Conservation (phyloP, 2,329 filamentous ascomycete genomes). For the Epichloe sp. region DNA sequence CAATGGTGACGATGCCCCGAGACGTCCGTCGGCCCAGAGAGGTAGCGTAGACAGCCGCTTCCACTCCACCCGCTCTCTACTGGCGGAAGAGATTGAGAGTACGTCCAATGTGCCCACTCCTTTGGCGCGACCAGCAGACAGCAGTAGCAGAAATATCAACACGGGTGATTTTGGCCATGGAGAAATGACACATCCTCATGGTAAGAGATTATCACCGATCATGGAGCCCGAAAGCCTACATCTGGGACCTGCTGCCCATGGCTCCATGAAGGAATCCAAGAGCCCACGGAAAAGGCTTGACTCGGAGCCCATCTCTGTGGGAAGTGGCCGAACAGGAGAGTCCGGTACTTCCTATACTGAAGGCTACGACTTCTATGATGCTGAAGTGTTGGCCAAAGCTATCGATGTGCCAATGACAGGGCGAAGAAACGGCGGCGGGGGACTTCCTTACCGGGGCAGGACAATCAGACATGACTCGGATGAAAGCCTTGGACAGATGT, state of each 20-base stretch:
- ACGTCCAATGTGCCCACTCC: conserved; percentile 51
- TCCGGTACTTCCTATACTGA: conserved; percentile 41
- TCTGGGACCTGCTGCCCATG: conserved; percentile 34
- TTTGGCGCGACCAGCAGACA: conserved; percentile 37
- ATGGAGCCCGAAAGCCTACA: conserved; percentile 37
- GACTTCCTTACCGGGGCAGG: conserved; percentile 14
- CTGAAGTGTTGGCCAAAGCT: conserved; percentile 37
- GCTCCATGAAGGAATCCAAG: conserved; percentile 15
- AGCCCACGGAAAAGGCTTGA: conserved; percentile 32
- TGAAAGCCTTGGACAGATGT: conserved; percentile 45
- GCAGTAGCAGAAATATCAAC: conserved; percentile 10
- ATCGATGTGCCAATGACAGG: conserved; percentile 38
- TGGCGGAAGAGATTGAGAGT: conserved; percentile 45
- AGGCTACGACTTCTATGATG: conserved; percentile 54
- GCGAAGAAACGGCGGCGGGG: conserved; percentile 24
- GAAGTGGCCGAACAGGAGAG: conserved; percentile 34
- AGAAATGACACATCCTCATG: conserved; percentile 17
- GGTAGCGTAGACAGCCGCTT: conserved; percentile 20
- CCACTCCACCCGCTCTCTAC: conserved; percentile 28
- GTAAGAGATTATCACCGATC: conserved; percentile 32
- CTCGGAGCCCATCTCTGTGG: conserved; percentile 36
- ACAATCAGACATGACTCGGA: conserved; percentile 39
- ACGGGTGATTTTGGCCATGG: conserved; percentile 7
- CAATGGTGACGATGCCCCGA: conserved; percentile 26
- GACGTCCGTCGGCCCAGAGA: conserved; percentile 17